These are phyloP conservation scores for Neotropicomus parvogracilis DNA, from an alignment of 1,284 basidiomycete species.

Conservation along the genomic window DNA sequence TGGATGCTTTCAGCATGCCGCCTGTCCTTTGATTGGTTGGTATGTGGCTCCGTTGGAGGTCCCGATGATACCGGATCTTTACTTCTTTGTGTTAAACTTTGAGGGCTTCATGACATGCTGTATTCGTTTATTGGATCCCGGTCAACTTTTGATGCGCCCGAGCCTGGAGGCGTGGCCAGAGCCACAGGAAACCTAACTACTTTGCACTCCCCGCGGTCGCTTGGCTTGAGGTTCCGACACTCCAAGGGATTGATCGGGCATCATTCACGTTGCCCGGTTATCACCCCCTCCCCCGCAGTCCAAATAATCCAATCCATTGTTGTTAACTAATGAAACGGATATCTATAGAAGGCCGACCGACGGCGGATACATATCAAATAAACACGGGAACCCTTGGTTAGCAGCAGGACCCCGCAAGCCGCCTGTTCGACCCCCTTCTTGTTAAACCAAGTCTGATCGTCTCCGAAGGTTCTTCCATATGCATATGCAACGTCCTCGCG, in stretches of 20 bases:
- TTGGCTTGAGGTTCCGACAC: too few relatives aligned
- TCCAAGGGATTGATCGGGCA: neutral
- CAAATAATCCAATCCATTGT: slow-evolving; percentile 2
- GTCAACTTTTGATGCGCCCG: neutral
- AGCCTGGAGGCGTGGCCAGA: neutral
- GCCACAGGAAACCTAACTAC: neutral
- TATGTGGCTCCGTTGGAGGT: neutral
- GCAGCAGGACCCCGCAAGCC: slow-evolving; percentile 18
- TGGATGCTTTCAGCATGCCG: too few relatives aligned
- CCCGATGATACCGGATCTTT: too few relatives aligned
- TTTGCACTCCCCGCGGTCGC: too few relatives aligned
- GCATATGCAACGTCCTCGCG: slow-evolving; percentile 22
- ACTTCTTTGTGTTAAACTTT: too few relatives aligned
- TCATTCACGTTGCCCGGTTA: neutral
- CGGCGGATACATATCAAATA: slow-evolving; percentile 15
- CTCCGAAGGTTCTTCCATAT: slow-evolving; percentile 20
- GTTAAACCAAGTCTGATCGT: slow-evolving; percentile 26
- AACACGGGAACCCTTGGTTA: slow-evolving; percentile 9
- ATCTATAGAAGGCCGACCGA: neutral
- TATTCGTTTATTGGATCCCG: neutral
- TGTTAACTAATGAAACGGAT: neutral
- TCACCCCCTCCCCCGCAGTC: neutral
- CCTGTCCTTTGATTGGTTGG: neutral
- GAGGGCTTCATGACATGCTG: neutral
- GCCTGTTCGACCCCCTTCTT: slow-evolving; percentile 9